Evolutionary conservation across 192 early-diverging fungal genomes (phyloP).

Genomic region (Umbelopsis sp.): DNA sequence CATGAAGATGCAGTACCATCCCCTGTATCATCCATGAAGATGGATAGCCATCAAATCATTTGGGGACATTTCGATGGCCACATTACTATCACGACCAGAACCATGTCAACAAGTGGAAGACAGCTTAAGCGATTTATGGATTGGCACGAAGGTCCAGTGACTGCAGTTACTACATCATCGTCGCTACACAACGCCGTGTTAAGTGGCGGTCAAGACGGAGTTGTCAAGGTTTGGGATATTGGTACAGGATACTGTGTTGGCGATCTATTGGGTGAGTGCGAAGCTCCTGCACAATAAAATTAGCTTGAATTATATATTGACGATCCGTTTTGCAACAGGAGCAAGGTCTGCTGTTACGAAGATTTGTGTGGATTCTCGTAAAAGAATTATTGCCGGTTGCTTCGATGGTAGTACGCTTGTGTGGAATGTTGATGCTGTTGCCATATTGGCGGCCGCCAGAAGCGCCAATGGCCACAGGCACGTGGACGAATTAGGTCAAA

Average conservation of each 20-base stretch:
- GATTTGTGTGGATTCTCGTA: neutral
- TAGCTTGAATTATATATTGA: neutral
- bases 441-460: neutral
- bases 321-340: neutral
- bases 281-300: neutral
- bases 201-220: constrained; percentile 53
- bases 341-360: neutral
- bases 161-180: neutral
- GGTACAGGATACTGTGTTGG: constrained; percentile 31
- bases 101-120: constrained; percentile 37
- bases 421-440: constrained; percentile 27
- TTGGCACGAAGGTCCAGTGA: constrained; percentile 58
- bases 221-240: constrained; percentile 56
- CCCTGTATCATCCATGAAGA: constrained; percentile 47
- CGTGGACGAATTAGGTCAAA: neutral
- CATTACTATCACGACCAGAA: constrained; percentile 52
- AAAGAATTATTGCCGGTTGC: constrained; percentile 36
- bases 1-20: constrained; percentile 39
- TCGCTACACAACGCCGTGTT: constrained; percentile 33
- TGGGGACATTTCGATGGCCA: constrained; percentile 59
- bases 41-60: constrained; percentile 62
- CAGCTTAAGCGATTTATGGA: constrained; percentile 50
- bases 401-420: constrained; percentile 32
- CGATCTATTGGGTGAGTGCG: constrained; percentile 25
- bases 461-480: neutral